Percentiles rank a stretch among this genome's conserved stretches.
phyloP scores from a whole-genome alignment of 495 filamentous ascomycete species.

The Podospora australis region DNA sequence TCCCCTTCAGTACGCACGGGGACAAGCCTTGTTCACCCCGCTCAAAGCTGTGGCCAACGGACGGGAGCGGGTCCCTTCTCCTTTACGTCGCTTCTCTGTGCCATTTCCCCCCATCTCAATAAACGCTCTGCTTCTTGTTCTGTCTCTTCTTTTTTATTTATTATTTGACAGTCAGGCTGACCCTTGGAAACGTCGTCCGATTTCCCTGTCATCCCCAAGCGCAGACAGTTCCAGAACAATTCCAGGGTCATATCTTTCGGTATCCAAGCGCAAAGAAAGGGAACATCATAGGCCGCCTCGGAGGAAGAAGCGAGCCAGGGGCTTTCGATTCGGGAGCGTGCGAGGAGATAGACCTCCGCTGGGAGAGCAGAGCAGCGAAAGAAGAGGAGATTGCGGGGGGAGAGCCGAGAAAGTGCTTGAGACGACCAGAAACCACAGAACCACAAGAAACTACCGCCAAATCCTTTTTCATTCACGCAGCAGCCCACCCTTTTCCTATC shows the following conservation, averaged over 20 bases:
- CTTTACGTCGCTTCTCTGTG: slow-evolving; percentile 1
- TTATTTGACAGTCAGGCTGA: too few species aligned
- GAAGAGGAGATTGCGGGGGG: neutral
- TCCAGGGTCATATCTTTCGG: too few species aligned
- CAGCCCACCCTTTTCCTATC: slow-evolving; percentile 8
- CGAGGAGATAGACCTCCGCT: neutral
- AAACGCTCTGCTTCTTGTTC: neutral
- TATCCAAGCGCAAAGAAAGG: too few species aligned
- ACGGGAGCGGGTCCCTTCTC: too few species aligned
- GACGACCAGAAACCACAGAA: neutral
- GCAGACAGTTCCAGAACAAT: slow-evolving; percentile 1
- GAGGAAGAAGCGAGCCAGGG: neutral
- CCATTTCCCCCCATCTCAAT: neutral
- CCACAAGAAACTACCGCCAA: neutral
- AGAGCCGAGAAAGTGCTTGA: neutral
- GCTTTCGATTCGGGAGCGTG: neutral
- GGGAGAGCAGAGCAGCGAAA: neutral
- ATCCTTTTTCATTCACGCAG: too few species aligned
- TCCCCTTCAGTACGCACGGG: too few species aligned
- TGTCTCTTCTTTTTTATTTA: too few species aligned
- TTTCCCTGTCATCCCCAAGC: neutral
- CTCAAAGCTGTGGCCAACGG: slow-evolving; percentile 12
- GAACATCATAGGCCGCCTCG: too few species aligned
- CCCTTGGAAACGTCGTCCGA: neutral
- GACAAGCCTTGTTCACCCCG: slow-evolving; percentile 12